Conservation (phyloP, 1,284 basidiomycete genomes). For the Malassezia caprae region DNA sequence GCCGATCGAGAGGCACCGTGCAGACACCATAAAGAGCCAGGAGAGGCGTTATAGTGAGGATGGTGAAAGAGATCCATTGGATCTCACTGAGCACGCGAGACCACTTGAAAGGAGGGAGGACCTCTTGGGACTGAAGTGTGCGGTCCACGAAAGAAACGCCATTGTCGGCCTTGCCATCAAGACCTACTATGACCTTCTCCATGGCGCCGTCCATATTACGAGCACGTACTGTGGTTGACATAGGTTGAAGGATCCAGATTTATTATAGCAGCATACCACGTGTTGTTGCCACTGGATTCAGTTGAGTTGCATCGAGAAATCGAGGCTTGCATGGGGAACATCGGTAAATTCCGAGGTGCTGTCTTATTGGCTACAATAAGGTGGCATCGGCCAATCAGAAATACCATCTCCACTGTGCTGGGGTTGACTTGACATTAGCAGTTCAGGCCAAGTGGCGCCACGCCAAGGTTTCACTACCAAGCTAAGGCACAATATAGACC, state of each 20-base stretch:
- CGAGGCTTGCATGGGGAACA: neutral
- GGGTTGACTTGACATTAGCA: neutral
- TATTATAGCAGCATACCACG: neutral
- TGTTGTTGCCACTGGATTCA: neutral
- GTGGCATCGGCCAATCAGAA: neutral
- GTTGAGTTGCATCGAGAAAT: neutral
- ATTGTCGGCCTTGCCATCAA: neutral
- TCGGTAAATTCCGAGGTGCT: neutral
- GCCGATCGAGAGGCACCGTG: constrained; percentile 28
- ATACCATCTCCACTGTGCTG: neutral
- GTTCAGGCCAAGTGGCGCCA: neutral
- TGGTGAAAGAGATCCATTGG: constrained; percentile 45
- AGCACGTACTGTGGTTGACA: neutral
- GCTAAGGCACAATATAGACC: too few species aligned
- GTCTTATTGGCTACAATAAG: neutral
- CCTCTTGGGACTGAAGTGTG: constrained; percentile 27
- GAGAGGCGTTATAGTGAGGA: constrained; percentile 34
- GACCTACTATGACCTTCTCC: constrained; percentile 1
- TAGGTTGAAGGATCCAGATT: neutral
- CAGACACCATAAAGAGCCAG: constrained; percentile 39
- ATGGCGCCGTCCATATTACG: neutral
- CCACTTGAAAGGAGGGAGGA: constrained; percentile 36
- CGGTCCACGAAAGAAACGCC: constrained; percentile 4
- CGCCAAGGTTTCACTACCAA: neutral
- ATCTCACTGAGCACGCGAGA: constrained; percentile 43